A percentile compares a stretch with the other conserved stretches of the same genome.
Conservation (phyloP, 352 stramenopile genomes). For the Globisporangium radiosum region DNA sequence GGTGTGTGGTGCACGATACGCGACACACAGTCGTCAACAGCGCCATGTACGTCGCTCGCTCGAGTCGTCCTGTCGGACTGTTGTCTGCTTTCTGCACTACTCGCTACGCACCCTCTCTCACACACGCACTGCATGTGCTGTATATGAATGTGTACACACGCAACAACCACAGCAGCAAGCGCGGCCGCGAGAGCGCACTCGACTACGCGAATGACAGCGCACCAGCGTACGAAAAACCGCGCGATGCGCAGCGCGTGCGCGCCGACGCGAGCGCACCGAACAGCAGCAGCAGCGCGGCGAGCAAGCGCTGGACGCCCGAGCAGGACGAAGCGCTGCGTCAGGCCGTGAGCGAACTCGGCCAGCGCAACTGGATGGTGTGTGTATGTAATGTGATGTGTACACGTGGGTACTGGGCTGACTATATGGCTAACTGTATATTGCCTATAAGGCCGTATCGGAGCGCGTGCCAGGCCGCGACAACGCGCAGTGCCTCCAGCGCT, state of each 20-base stretch:
- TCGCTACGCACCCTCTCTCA: not conserved
- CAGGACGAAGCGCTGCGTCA: conserved; percentile 81
- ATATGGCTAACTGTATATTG: no score
- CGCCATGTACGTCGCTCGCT: conserved; percentile 6
- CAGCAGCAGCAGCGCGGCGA: conserved; percentile 32
- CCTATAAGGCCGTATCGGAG: conserved; percentile 43
- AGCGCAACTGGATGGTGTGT: conserved; percentile 85
- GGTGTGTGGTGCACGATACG: not conserved
- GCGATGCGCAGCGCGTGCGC: conserved; percentile 39
- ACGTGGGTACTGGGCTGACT: no score
- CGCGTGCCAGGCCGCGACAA: conserved; percentile 60
- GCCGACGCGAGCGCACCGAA: conserved; percentile 18
- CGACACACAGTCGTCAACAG: conserved; percentile 9
- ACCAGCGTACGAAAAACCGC: conserved; percentile 23
- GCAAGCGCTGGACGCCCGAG: conserved; percentile 76
- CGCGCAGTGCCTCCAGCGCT: conserved; percentile 80
- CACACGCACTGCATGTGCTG: no score
- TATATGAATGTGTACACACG: no score
- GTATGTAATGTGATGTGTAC: no score
- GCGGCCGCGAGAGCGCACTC: conserved; percentile 18
- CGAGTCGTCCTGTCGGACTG: not conserved
- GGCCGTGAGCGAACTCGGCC: conserved; percentile 69
- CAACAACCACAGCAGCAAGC: conserved; percentile 18
- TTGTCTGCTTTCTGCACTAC: not conserved
- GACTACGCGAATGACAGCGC: conserved; percentile 7